phyloP scores from a whole-genome alignment of 371 early-diverging fungal species.

The Smittium culicis region DNA sequence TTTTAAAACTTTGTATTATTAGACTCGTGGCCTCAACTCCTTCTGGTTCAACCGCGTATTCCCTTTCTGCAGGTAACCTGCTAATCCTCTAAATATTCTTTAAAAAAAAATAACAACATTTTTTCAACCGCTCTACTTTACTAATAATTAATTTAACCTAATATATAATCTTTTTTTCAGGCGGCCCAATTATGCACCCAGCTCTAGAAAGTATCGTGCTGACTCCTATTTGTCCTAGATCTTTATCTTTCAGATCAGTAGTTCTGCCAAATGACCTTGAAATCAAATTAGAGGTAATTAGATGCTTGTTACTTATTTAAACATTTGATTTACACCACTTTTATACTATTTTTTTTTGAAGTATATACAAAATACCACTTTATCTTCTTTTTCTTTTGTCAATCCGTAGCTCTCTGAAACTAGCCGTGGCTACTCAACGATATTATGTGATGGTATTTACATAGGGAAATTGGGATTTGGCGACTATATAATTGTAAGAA shows the following conservation, averaged over 20 bases:
- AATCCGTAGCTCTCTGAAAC: neutral
- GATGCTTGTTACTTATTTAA: neutral
- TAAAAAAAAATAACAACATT: neutral
- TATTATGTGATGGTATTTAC: neutral
- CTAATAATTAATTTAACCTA: conserved; percentile 12
- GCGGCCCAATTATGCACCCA: conserved; percentile 88
- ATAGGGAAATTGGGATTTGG: neutral
- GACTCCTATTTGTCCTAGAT: conserved; percentile 92
- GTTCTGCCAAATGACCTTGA: conserved; percentile 65
- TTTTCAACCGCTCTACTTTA: conserved; percentile 2
- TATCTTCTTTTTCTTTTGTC: neutral
- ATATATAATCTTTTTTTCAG: neutral
- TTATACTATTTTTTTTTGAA: too few relatives aligned
- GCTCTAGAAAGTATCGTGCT: conserved; percentile 70
- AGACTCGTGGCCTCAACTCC: conserved; percentile 76
- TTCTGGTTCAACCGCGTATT: conserved; percentile 91
- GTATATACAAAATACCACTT: conserved; percentile 4
- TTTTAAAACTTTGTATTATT: conserved; percentile 4
- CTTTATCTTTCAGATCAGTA: conserved; percentile 83
- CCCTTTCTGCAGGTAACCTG: conserved; percentile 52
- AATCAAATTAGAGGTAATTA: conserved; percentile 42
- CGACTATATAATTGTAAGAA: neutral
- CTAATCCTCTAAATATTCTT: conserved; percentile 15
- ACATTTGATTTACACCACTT: neutral
- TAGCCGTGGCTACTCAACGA: neutral